These are phyloP conservation scores for Pinus taeda DNA, from an alignment of 75 land plant species.

Conservation along the genomic window DNA sequence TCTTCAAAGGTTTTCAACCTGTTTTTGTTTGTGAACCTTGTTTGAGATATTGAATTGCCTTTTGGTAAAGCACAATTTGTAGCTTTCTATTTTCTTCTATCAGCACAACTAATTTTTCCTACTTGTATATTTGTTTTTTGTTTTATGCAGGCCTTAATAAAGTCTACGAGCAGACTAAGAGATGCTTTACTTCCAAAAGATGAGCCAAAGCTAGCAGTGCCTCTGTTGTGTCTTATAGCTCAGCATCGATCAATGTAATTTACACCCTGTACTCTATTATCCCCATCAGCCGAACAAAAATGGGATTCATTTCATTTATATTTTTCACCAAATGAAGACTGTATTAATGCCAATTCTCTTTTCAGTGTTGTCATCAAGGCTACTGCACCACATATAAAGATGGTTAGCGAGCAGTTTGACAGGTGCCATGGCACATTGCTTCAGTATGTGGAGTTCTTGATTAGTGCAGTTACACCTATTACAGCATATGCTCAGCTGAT, in stretches of 20 bases:
- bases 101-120: not conserved
- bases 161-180: slow-evolving; percentile 88
- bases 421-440: slow-evolving; percentile 94
- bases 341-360: slow-evolving; percentile 2
- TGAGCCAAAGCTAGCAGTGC: slow-evolving; percentile 93
- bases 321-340: slow-evolving; percentile 2
- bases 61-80: not conserved
- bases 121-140: not conserved
- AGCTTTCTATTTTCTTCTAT: not conserved
- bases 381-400: slow-evolving; percentile 87
- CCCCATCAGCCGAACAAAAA: not conserved
- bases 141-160: slow-evolving; percentile 70
- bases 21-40: not conserved
- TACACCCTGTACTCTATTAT: not conserved
- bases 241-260: slow-evolving; percentile 89
- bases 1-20: not conserved
- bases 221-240: slow-evolving; percentile 87
- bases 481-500: slow-evolving; percentile 82
- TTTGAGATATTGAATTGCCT: not conserved
- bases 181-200: slow-evolving; percentile 94
- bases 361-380: slow-evolving; percentile 89
- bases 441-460: slow-evolving; percentile 96
- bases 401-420: slow-evolving; percentile 98
- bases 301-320: slow-evolving; percentile 2
- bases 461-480: slow-evolving; percentile 72